Conservation (phyloP, 148 eudicot species). For the Dianthus caryophyllus region DNA sequence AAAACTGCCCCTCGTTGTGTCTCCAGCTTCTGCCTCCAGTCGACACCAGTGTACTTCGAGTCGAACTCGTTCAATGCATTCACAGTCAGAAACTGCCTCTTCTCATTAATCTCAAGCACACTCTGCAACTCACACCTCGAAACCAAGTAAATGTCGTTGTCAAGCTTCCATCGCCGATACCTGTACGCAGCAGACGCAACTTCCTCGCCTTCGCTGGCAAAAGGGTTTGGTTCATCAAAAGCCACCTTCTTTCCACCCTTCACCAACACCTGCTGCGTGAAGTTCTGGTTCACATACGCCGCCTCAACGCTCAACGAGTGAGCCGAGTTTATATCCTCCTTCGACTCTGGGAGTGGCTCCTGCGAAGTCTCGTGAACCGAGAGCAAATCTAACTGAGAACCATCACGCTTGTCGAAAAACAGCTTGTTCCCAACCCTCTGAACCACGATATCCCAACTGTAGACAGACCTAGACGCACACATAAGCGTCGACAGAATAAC, state of each 20-base stretch:
- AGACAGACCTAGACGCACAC: constrained; percentile 85
- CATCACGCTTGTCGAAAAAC: constrained; percentile 87
- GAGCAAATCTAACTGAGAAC: constrained; percentile 74
- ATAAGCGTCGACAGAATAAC: constrained; percentile 65
- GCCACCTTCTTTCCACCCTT: constrained; percentile 72
- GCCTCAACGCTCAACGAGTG: constrained; percentile 81
- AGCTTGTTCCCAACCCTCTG: constrained; percentile 91
- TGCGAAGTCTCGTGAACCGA: constrained; percentile 83
- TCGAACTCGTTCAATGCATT: constrained; percentile 96
- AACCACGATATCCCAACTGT: constrained; percentile 91
- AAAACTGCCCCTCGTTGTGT: constrained; percentile 96
- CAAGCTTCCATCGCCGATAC: constrained; percentile 90
- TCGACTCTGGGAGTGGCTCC: constrained; percentile 81
- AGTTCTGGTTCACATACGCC: constrained; percentile 86
- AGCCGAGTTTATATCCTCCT: constrained; percentile 86
- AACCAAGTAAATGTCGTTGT: constrained; percentile 63
- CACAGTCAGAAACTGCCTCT: constrained; percentile 64
- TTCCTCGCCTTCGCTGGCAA: constrained; percentile 88
- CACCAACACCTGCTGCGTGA: constrained; percentile 84
- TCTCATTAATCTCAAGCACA: constrained; percentile 52
- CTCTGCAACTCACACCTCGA: constrained; percentile 89
- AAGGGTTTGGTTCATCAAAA: constrained; percentile 89
- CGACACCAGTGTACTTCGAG: constrained; percentile 84
- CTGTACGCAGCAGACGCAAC: constrained; percentile 86
- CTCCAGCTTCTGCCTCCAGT: constrained; percentile 95